Percentiles rank a stretch among this genome's conserved stretches.
These are phyloP conservation scores for Geranium incanum DNA, from an alignment of 441 rosid species.

Conservation along the genomic window DNA sequence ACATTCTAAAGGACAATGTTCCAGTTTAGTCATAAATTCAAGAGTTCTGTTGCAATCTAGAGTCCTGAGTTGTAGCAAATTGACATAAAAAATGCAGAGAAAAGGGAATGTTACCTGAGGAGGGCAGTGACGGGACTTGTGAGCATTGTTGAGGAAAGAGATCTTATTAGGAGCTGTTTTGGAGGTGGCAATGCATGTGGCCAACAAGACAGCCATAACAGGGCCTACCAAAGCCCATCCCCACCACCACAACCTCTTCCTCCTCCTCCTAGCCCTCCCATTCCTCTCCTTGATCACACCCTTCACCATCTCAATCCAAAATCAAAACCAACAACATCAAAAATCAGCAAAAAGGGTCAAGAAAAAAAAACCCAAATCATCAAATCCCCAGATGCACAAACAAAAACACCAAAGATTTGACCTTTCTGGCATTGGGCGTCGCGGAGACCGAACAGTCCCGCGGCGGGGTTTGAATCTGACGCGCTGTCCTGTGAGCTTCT, in stretches of 20 bases:
- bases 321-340: background rate
- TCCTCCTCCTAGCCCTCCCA: slow-evolving; percentile 17
- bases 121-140: slow-evolving; percentile 40
- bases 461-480: slow-evolving; percentile 4
- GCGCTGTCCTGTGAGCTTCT: background rate
- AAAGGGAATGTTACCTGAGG: slow-evolving; percentile 1
- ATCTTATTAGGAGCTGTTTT: slow-evolving; percentile 18
- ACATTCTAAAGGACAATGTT: background rate
- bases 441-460: background rate
- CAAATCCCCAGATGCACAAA: background rate
- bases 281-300: slow-evolving; percentile 17
- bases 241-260: slow-evolving; percentile 20
- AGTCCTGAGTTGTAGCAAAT: too few relatives aligned
- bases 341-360: background rate
- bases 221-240: slow-evolving; percentile 32
- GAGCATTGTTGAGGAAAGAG: slow-evolving; percentile 25
- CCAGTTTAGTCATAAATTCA: background rate
- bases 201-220: slow-evolving; percentile 31
- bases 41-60: too few relatives aligned
- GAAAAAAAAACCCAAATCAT: background rate
- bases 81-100: too few relatives aligned
- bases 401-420: slow-evolving; percentile 1
- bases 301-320: background rate
- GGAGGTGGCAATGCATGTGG: slow-evolving; percentile 32
- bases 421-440: background rate